phyloP scores from a whole-genome alignment of 441 rosid species.

The Isatis lusitanica region DNA sequence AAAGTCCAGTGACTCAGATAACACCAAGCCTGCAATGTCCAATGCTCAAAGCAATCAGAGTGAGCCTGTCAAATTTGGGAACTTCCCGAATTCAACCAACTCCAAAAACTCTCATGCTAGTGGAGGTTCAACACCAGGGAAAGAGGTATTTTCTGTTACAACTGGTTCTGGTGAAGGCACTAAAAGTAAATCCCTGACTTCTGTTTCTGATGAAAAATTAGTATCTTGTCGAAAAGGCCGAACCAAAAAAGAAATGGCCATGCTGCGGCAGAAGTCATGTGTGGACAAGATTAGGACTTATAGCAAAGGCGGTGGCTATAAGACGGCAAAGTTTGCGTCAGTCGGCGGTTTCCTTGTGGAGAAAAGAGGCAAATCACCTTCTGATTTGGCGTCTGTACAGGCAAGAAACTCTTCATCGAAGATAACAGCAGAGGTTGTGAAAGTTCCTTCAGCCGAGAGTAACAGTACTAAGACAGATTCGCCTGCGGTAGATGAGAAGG shows the following conservation, averaged over 20 bases:
- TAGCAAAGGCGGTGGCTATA: constrained; percentile 47
- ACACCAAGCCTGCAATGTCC: constrained; percentile 37
- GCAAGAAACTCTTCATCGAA: constrained; percentile 64
- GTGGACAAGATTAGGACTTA: constrained; percentile 74
- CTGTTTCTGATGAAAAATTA: constrained; percentile 60
- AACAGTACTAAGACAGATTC: constrained; percentile 27
- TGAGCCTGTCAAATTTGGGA: constrained; percentile 44
- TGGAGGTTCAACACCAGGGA: constrained; percentile 46
- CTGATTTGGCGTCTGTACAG: constrained; percentile 44
- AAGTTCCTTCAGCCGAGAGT: constrained; percentile 45
- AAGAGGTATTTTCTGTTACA: constrained; percentile 47
- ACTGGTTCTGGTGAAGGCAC: constrained; percentile 45
- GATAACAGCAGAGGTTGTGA: constrained; percentile 52
- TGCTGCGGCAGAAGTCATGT: constrained; percentile 72
- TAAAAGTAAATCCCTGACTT: constrained; percentile 61
- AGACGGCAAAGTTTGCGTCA: constrained; percentile 34
- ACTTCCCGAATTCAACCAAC: constrained; percentile 40
- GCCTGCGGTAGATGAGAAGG: constrained; percentile 44
- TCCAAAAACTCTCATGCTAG: constrained; percentile 46
- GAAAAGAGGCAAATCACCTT: constrained; percentile 37
- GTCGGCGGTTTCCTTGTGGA: constrained; percentile 36
- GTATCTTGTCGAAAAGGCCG: constrained; percentile 60
- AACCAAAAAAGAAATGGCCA: constrained; percentile 63
- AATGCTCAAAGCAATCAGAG: constrained; percentile 47
- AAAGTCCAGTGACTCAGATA: constrained; percentile 46